These are phyloP conservation scores for Russula lepida DNA, from an alignment of 768 basidiomycete species.

Conservation along the genomic window DNA sequence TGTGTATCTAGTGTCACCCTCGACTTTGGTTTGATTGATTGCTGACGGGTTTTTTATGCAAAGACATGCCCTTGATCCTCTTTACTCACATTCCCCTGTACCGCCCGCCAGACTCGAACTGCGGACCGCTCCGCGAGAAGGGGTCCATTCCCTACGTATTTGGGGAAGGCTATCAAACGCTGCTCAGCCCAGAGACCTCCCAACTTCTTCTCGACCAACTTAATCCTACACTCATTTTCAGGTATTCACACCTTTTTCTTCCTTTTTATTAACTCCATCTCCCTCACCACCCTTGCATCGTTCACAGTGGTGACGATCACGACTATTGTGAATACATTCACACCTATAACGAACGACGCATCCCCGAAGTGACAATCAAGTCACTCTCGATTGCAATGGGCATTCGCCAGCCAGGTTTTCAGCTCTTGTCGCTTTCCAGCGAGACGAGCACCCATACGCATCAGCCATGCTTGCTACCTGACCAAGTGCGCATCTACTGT, in stretches of 20 bases:
- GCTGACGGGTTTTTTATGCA: not conserved
- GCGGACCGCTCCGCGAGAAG: constrained; percentile 72
- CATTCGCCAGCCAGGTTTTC: constrained; percentile 77
- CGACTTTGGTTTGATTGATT: constrained; percentile 25
- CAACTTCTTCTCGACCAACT: constrained; percentile 56
- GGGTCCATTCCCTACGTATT: constrained; percentile 64
- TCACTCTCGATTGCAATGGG: constrained; percentile 88
- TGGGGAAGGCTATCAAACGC: constrained; percentile 81
- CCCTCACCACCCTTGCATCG: not conserved
- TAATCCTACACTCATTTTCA: constrained; percentile 64
- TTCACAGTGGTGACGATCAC: constrained; percentile 80
- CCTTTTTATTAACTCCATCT: too few relatives aligned
- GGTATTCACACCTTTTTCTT: constrained; percentile 35
- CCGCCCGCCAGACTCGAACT: constrained; percentile 55
- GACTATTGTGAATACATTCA: constrained; percentile 85
- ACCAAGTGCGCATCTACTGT: constrained; percentile 74
- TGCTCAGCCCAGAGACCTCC: constrained; percentile 59
- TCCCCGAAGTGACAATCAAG: constrained; percentile 80
- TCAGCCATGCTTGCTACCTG: constrained; percentile 69
- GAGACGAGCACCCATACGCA: constrained; percentile 38
- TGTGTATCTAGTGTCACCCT: not conserved
- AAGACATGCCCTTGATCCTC: constrained; percentile 11
- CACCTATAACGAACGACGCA: constrained; percentile 26
- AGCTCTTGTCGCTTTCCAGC: constrained; percentile 70
- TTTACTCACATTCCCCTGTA: constrained; percentile 88